These are phyloP conservation scores for Taphrina communis DNA, from an alignment of 1,139 yeast genomes.

Conservation along the genomic window DNA sequence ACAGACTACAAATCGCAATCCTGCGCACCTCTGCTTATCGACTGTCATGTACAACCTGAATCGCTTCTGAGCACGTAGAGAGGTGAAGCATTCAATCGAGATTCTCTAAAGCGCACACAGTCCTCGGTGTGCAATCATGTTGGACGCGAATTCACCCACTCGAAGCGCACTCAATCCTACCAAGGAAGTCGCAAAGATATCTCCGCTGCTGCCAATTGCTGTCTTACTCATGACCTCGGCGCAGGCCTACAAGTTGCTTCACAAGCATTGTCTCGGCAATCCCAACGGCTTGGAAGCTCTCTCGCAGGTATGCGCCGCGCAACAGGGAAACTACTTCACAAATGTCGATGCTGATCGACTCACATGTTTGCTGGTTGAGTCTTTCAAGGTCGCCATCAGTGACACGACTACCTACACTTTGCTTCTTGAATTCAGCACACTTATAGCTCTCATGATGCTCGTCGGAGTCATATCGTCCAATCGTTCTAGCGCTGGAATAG, in stretches of 20 bases:
- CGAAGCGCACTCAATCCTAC: neutral
- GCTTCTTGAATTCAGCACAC: slow-evolving; percentile 16
- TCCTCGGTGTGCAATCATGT: neutral
- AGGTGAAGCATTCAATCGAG: too few relatives aligned
- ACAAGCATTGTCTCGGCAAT: slow-evolving; percentile 17
- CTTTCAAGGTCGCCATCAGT: slow-evolving; percentile 13
- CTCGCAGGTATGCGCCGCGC: neutral
- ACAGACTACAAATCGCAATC: too few relatives aligned
- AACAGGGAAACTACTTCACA: slow-evolving; percentile 10
- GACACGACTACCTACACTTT: slow-evolving; percentile 17
- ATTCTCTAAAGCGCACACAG: neutral
- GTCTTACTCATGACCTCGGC: slow-evolving; percentile 23
- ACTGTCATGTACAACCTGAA: too few relatives aligned
- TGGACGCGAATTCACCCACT: neutral
- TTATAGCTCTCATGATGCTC: slow-evolving; percentile 20
- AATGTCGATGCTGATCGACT: slow-evolving; percentile 5
- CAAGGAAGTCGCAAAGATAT: slow-evolving; percentile 34
- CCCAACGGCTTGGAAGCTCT: neutral
- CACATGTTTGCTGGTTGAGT: slow-evolving; percentile 15
- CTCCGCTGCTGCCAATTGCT: slow-evolving; percentile 32
- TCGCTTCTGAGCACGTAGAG: too few relatives aligned
- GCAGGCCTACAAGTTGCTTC: slow-evolving; percentile 24
- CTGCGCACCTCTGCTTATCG: too few relatives aligned
- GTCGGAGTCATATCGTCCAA: slow-evolving; percentile 31
- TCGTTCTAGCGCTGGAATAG: slow-evolving; percentile 26